Evolutionary conservation across 2,329 filamentous ascomycete genomes (phyloP).

Genomic region (Gaeumannomyces tritici): DNA sequence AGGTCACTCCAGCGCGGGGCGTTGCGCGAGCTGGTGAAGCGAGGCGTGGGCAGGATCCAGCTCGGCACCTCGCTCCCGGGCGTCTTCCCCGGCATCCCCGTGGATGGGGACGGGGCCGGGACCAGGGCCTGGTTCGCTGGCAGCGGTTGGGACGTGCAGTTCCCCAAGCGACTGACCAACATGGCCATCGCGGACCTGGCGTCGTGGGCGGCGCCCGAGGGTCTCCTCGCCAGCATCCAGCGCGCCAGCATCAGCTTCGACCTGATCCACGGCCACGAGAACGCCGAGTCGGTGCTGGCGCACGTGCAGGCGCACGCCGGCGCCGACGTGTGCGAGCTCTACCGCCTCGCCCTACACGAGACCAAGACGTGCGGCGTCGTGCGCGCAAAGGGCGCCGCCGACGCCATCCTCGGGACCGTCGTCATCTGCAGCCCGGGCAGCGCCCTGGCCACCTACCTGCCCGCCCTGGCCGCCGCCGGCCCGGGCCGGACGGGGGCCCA

Average conservation of each 20-base stretch:
- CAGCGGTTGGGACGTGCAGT: slow-evolving; percentile 73
- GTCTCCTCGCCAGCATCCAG: slow-evolving; percentile 64
- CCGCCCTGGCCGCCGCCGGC: slow-evolving; percentile 35
- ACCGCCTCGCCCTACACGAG: slow-evolving; percentile 64
- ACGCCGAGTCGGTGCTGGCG: slow-evolving; percentile 61
- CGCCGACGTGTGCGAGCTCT: slow-evolving; percentile 73
- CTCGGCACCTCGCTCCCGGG: slow-evolving; percentile 73
- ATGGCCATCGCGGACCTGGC: slow-evolving; percentile 65
- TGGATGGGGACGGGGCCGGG: slow-evolving; percentile 31
- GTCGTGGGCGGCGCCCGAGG: slow-evolving; percentile 67
- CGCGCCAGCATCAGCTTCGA: slow-evolving; percentile 71
- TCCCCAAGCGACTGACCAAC: slow-evolving; percentile 48
- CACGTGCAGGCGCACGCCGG: slow-evolving; percentile 66
- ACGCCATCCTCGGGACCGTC: slow-evolving; percentile 63
- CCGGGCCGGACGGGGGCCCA: too few species aligned
- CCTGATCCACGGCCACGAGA: slow-evolving; percentile 59
- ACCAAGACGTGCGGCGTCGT: slow-evolving; percentile 70
- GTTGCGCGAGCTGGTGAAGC: slow-evolving; percentile 61
- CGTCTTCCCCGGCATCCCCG: slow-evolving; percentile 78
- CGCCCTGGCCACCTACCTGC: slow-evolving; percentile 58
- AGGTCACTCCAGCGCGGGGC: slow-evolving; percentile 82
- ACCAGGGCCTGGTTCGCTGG: slow-evolving; percentile 76
- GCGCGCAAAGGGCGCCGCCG: slow-evolving; percentile 62
- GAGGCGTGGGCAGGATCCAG: slow-evolving; percentile 69
- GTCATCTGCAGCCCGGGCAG: slow-evolving; percentile 68